Conservation (phyloP, 2,329 filamentous ascomycete genomes). For the Ascocoryne sarcoides region DNA sequence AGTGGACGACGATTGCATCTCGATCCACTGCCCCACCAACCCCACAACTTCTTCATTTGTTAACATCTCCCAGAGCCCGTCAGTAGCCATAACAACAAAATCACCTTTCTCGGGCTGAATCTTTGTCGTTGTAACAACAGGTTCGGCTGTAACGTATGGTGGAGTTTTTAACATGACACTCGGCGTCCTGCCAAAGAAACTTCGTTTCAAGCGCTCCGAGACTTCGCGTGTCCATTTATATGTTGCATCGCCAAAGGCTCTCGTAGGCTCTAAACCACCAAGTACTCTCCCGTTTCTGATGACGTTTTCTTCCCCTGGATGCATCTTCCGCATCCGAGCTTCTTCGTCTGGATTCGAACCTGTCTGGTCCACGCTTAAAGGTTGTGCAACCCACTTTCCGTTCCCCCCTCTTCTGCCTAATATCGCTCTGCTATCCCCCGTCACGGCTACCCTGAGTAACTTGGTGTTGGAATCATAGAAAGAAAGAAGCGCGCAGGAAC, state of each 20-base stretch:
- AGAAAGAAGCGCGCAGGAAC: conserved; percentile 91
- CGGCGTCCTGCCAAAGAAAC: conserved; percentile 79
- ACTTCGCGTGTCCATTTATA: conserved; percentile 94
- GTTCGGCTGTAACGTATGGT: conserved; percentile 95
- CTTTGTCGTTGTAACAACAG: conserved; percentile 86
- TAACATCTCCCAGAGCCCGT: conserved; percentile 98
- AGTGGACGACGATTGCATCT: conserved; percentile 49
- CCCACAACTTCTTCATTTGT: conserved; percentile 97
- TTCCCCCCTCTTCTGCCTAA: conserved; percentile 68
- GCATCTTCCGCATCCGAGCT: conserved; percentile 71
- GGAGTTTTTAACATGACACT: conserved; percentile 77
- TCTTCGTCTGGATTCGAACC: conserved; percentile 81
- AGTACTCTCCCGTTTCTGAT: conserved; percentile 84
- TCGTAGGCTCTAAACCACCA: conserved; percentile 82
- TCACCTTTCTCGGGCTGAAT: conserved; percentile 84
- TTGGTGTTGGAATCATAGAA: conserved; percentile 91
- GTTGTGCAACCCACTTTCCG: conserved; percentile 88
- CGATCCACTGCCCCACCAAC: conserved; percentile 93
- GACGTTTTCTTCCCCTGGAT: conserved; percentile 83
- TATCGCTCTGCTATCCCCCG: conserved; percentile 91
- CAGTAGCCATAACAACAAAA: conserved; percentile 92
- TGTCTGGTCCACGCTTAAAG: conserved; percentile 89
- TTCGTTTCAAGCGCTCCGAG: conserved; percentile 69
- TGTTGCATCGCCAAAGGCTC: conserved; percentile 90
- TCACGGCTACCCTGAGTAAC: conserved; percentile 86